Evolutionary conservation across 2,329 filamentous ascomycete genomes (phyloP), one percentile per base, ranked within the genome.

Genomic region (Calonectria hawksworthii): DNA sequence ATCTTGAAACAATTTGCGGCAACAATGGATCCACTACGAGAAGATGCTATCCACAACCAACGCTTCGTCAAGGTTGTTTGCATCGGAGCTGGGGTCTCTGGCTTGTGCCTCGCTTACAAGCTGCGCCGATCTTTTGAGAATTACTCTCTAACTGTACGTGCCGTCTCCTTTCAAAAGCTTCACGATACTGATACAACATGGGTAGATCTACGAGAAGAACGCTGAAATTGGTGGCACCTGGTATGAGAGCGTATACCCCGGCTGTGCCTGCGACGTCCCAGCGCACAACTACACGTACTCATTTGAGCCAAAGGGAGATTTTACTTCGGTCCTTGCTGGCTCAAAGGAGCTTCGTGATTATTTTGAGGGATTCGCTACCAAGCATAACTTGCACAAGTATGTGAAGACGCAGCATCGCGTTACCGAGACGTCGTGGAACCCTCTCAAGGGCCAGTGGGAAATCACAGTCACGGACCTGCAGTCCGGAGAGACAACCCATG

Each of bases 1-100:
- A 63, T 84, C 0, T 80, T 80, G 47, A 82, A 84, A 80, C 14
- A 74, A 78, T 7, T 75, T 68, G 30, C 82, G 83, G 14, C 83
- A 83, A 36, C 67, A 82, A 9, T 82, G 84, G 0, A 76, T 86
- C 0, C 73, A 81, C 3, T 52, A n/a, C 47, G 68, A 75, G 4
- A 77, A 75, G 16, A 78, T 23, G 75, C 74, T 26, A 77, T 63
- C 36, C 56, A 63, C 56, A 63, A 63, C 56, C 56, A 63, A 28
- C 56, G 56, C 34, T 63, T 63, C 34, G 56, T 63, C 34, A 63
- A 77, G 51, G 38, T 77, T 26, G 28, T 74, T 2, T 76, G 75
- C 5, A 14, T 76, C 23, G 75, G 75, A 7, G 75, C 75, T 16
- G 75, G 75, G 0, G 64, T 76, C 1, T 76, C 74, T 9, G 75